A percentile compares a stretch with the other conserved stretches of the same genome.
Evolutionary conservation across 2,329 filamentous ascomycete genomes (phyloP).

Genomic region (Dryadomyces quercus-mongolicae): DNA sequence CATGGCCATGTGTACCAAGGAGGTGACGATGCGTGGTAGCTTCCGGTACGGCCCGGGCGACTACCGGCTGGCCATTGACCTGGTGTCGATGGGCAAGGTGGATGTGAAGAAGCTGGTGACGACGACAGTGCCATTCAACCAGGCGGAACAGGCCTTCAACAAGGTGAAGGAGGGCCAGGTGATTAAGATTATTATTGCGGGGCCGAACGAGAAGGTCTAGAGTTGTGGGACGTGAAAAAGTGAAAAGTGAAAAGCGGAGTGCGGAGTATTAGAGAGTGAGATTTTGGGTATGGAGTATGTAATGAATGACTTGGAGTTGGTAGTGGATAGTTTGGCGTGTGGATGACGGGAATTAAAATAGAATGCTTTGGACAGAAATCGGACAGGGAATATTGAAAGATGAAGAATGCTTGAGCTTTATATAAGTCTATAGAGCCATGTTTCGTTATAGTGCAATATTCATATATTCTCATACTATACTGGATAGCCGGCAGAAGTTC

Average conservation of each 20-base stretch:
- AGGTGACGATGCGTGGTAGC: constrained; percentile 73
- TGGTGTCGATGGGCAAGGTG: constrained; percentile 62
- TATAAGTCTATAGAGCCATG: too few relatives aligned
- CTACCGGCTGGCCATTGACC: constrained; percentile 70
- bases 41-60: constrained; percentile 86
- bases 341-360: too few relatives aligned
- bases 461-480: too few relatives aligned
- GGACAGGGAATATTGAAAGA: too few relatives aligned
- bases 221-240: not conserved
- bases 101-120: constrained; percentile 76
- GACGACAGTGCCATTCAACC: constrained; percentile 61
- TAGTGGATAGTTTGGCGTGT: too few relatives aligned
- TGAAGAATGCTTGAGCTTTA: too few relatives aligned
- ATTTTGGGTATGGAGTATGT: too few relatives aligned
- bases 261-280: too few relatives aligned
- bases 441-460: too few relatives aligned
- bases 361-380: too few relatives aligned
- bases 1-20: constrained; percentile 79
- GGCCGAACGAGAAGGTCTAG: constrained; percentile 46
- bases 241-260: not conserved
- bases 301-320: too few relatives aligned
- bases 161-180: constrained; percentile 76
- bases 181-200: constrained; percentile 57
- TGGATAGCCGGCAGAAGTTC: too few relatives aligned
- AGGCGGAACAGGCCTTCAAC: constrained; percentile 78